Base-by-base conservation (phyloP, 1,284 basidiomycete species). In the Rhodotorula sp. region DNA sequence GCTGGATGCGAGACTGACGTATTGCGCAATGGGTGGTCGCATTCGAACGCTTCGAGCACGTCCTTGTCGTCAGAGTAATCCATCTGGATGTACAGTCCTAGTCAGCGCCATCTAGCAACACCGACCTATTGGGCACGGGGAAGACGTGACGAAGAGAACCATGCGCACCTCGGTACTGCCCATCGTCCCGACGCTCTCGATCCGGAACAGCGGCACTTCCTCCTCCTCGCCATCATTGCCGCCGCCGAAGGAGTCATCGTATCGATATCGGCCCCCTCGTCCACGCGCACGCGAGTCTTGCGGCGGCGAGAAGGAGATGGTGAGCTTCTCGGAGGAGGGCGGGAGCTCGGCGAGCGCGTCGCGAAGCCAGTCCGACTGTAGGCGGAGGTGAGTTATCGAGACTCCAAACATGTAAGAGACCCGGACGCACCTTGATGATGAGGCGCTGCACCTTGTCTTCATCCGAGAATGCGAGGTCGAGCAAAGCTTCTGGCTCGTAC, bases 271-370 rank as follows among this genome's bases (percentile, higher is more conserved):
- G 49, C 21, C 34, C 13, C 7, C 21, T 16, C 49, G 44, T 17
- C 1, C n/a, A 19, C 21, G 48, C 60, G 4, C 49, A 27, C 50
- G 64, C 42, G 23, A 13, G 2, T 23, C 60, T 23, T 21, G 10
- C 27, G 46, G 23, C 41, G 74, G 71, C 0, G 68, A 66, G 50
- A 89, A 88, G n/a, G 91, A 87, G 79, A 97, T 88, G 0, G 90
- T 91, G 27, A 97, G 84, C 71, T 88, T 90, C 55, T 91, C 88
- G 78, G 90, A 92, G 0, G 90, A 89, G 14, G 91, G 86, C 74
- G 95, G 93, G 21, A 96, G 85, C 80, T 96, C 93, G 21, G 89
- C 88, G n/a, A 97, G 85, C 0, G 93, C 93, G 74, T 95, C 92
- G 60, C 90, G 88, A 54, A 97, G 88, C 91, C 92, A 94, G 12